These are phyloP conservation scores for Deakozyma indianensis DNA, from an alignment of 805 yeast species.

Conservation along the genomic window DNA sequence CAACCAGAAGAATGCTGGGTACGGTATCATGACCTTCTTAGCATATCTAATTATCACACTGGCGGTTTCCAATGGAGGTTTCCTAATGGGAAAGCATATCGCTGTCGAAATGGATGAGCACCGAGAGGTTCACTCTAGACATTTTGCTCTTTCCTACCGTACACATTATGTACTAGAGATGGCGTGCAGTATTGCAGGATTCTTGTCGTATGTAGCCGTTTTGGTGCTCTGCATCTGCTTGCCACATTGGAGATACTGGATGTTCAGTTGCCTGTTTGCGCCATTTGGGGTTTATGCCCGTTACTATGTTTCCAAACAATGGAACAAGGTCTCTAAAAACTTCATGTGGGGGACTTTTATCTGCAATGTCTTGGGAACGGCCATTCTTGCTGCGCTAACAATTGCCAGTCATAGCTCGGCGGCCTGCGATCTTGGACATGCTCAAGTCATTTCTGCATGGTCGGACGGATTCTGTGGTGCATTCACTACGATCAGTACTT, in stretches of 20 bases:
- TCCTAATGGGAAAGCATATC: slow-evolving; percentile 42
- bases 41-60: slow-evolving; percentile 49
- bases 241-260: slow-evolving; percentile 51
- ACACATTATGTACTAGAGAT: slow-evolving; percentile 12
- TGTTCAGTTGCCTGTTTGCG: slow-evolving; percentile 49
- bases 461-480: slow-evolving; percentile 59
- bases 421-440: slow-evolving; percentile 19
- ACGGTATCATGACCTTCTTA: slow-evolving; percentile 64
- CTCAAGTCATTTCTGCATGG: slow-evolving; percentile 41
- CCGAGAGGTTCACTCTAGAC: slow-evolving; percentile 19
- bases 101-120: slow-evolving; percentile 10
- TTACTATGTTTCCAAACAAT: slow-evolving; percentile 34
- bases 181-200: slow-evolving; percentile 17
- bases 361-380: slow-evolving; percentile 35
- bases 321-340: slow-evolving; percentile 27
- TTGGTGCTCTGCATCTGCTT: slow-evolving; percentile 29
- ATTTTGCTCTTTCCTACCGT: slow-evolving; percentile 24
- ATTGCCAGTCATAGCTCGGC: slow-evolving; percentile 32
- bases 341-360: slow-evolving; percentile 45
- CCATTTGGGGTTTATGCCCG: slow-evolving; percentile 58
- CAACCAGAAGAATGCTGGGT: slow-evolving; percentile 50
- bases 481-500: slow-evolving; percentile 64
- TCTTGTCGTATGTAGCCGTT: slow-evolving; percentile 23
- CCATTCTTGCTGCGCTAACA: slow-evolving; percentile 29
- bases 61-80: slow-evolving; percentile 46